Evolutionary conservation across 352 stramenopile species (phyloP), one percentile per base, ranked within the genome.

Genomic region (Globisporangium nagaii): DNA sequence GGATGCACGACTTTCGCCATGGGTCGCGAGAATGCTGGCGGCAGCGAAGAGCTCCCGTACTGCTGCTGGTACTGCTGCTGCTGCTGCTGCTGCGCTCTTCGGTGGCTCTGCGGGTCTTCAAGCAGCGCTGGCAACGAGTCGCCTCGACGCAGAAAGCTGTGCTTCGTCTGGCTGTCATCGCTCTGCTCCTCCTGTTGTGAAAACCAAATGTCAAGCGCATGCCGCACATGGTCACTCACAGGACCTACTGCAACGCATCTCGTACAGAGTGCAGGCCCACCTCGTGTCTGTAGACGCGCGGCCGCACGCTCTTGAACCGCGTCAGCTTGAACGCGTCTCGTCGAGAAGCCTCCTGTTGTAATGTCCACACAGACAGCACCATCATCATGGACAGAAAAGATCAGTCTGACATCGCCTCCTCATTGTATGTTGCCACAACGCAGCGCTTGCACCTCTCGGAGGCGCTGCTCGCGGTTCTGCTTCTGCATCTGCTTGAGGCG

Each of bases 281-380:
- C 42, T 78, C 65, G 20, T 74, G 60, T 46, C 68, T 61, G 27
- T 66, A 82, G 1, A 87, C 71, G 24, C 75, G 70, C 28, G 79
- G 61, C 19, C 70, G 71, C 4, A 84, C 71, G 7, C 46, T 55
- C 60, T 88, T 88, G 50, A 90, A 90, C 48, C 62, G 77, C 31
- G 68, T 72, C 6, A 90, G 58, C 57, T 88, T 90, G 66, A 90
- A 90, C 9, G 65, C 62, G 44, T 86, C 64, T 3, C 60, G 70
- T 17, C 63, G 46, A 8, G 63, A 36, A 24, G 54, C 59, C 10
- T 75, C 73, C 75, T 86, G 39, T 49, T 17, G 17, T n/a, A 15
- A 19, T 19, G 7, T 17, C 17, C 42, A 35, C 22, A 22, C 42
- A 48, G 17, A n/a, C n/a, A n/a, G n/a, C n/a, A n/a, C n/a, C n/a